Evolutionary conservation across 164 flowering plant species (phyloP).

Genomic region (Hamamelis virginiana): DNA sequence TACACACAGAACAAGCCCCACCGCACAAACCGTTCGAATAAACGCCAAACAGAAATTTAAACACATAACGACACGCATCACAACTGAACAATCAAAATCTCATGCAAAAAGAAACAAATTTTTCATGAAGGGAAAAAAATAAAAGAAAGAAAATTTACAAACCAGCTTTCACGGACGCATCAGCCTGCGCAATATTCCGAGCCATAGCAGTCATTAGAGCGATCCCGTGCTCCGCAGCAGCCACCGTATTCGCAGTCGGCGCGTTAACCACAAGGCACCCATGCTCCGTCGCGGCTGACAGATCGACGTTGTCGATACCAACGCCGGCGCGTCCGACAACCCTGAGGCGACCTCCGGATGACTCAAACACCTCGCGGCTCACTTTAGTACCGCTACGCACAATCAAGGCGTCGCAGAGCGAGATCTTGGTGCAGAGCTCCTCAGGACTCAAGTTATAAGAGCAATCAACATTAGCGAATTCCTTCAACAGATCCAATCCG

Average conservation of each 20-base stretch:
- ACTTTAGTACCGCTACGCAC: slow-evolving; percentile 91
- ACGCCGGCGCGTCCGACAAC: slow-evolving; percentile 94
- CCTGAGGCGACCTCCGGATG: slow-evolving; percentile 68
- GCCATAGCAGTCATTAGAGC: slow-evolving; percentile 79
- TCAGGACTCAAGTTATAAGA: slow-evolving; percentile 69
- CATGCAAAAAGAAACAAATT: background rate
- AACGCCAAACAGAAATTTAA: slow-evolving; percentile 14
- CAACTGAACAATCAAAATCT: background rate
- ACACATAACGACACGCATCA: background rate
- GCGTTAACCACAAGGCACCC: slow-evolving; percentile 90
- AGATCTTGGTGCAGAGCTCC: slow-evolving; percentile 88
- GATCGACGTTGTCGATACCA: slow-evolving; percentile 87
- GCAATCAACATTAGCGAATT: slow-evolving; percentile 80
- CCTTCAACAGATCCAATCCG: slow-evolving; percentile 59
- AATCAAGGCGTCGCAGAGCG: slow-evolving; percentile 85
- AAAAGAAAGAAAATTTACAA: background rate
- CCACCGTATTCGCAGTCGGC: slow-evolving; percentile 82
- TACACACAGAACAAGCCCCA: no score
- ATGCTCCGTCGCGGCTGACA: slow-evolving; percentile 76
- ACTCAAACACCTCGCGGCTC: slow-evolving; percentile 72
- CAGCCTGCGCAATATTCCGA: slow-evolving; percentile 78
- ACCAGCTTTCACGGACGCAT: slow-evolving; percentile 86
- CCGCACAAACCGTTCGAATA: slow-evolving; percentile 16
- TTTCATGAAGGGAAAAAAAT: no score
- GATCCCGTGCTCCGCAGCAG: slow-evolving; percentile 90